Conservation (phyloP, 2,329 filamentous ascomycete genomes). For the Teratosphaeria nubilosa region DNA sequence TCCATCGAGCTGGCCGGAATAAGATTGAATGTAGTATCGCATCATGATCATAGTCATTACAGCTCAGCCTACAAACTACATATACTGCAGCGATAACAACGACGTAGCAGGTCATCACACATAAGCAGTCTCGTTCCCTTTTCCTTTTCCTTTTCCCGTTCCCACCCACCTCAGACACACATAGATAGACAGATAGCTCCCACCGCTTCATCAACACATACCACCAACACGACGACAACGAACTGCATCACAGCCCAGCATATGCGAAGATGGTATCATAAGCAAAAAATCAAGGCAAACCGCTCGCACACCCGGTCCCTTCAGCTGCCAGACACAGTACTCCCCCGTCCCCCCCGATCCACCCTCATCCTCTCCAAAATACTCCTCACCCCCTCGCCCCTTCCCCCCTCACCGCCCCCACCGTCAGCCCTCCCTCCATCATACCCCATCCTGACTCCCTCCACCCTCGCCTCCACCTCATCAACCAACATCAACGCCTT, state of each 20-base stretch:
- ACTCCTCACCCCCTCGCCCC: constrained; percentile 18
- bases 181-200: background rate
- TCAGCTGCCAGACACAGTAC: background rate
- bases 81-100: background rate
- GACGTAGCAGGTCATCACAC: background rate
- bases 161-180: background rate
- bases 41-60: background rate
- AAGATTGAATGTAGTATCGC: too few relatives aligned
- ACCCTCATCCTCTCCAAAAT: constrained; percentile 33
- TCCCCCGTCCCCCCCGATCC: constrained; percentile 9
- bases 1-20: too few relatives aligned
- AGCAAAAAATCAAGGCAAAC: background rate
- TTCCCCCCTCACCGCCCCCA: constrained; percentile 10
- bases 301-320: background rate
- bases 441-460: constrained; percentile 10
- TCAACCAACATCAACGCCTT: constrained; percentile 35
- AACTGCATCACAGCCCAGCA: background rate
- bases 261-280: background rate
- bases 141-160: background rate
- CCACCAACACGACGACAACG: background rate
- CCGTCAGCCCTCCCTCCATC: constrained; percentile 30
- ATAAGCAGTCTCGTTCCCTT: background rate
- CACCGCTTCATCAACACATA: background rate
- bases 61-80: background rate
- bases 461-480: constrained; percentile 25